These are phyloP conservation scores for Micractinium sp. DNA, from an alignment of 139 green algal genomes.

Conservation along the genomic window DNA sequence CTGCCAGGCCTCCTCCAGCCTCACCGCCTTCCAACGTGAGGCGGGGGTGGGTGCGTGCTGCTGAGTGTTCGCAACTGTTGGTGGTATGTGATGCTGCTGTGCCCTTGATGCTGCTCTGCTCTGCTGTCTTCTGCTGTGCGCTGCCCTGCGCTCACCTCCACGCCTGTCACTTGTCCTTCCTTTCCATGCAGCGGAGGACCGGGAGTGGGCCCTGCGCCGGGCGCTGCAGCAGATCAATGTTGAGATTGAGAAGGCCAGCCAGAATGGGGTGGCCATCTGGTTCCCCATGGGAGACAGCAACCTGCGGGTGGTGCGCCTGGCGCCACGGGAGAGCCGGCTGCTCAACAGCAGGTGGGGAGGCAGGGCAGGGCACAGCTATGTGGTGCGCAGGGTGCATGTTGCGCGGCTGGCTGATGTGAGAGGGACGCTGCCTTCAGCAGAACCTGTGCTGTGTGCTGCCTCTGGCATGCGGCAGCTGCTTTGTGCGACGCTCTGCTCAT, in stretches of 20 bases:
- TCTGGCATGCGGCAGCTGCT: too few species aligned
- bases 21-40: constrained; percentile 73
- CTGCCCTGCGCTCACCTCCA: background rate
- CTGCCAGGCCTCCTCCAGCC: constrained; percentile 80
- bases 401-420: background rate
- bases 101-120: background rate
- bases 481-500: background rate
- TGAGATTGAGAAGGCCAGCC: constrained; percentile 72
- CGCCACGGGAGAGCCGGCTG: constrained; percentile 81
- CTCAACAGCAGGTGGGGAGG: constrained; percentile 80
- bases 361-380: background rate
- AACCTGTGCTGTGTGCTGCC: background rate
- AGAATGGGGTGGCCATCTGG: constrained; percentile 77
- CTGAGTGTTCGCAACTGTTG: background rate
- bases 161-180: background rate
- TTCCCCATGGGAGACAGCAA: constrained; percentile 82
- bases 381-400: background rate
- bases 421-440: background rate
- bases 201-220: constrained; percentile 60
- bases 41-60: background rate
- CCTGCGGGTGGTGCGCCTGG: constrained; percentile 81
- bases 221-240: constrained; percentile 72
- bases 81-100: background rate
- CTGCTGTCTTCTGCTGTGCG: background rate
- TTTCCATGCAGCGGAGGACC: constrained; percentile 52